Base-by-base conservation (phyloP, 208 protist genomes). In the Herpetomonas tarakana region DNA sequence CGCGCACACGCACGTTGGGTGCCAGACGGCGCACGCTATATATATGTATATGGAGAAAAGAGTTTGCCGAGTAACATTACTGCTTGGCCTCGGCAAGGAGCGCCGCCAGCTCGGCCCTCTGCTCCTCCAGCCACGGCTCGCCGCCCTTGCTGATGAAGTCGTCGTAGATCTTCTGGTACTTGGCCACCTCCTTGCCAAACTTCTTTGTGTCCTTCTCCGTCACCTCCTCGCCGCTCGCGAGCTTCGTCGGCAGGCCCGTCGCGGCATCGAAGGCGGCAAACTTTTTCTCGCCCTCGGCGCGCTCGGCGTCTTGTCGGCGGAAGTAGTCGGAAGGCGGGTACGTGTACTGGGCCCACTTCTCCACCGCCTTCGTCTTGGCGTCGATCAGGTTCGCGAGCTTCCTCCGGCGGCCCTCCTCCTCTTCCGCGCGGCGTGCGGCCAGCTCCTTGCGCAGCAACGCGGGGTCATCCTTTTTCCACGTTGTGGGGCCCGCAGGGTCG, bases 391-490 rank as follows among this genome's bases (percentile, higher is more conserved):
- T 90, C 38, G 45, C 41, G 39, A 88, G 67, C 54, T 86, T 93
- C 35, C 62, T 73, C 29, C 45, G 49, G 28, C 58, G 60, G 38
- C 87, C 78, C 1, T 46, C 61, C n/a, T 62, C 69, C 45, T 74
- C 62, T 56, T 81, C 71, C 45, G 35, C 64, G 22, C 52, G 59
- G 11, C 83, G 76, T 53, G 72, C 83, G n/a, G 59, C 52, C 44
- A 72, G 71, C 59, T 93, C 86, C 24, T 71, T 56, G 14, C 71
- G 76, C 49, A 93, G 65, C 38, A 84, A 44, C 3, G 47, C 68
- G n/a, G 75, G 78, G 45, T 90, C 80, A 58, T 93, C 86, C 45
- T 58, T 77, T 68, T 90, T 93, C 86, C 86, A 90, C 53, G 66
- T 83, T 2, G 86, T 90, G 19, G 79, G 73, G 30, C 68, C 75